phyloP scores from a whole-genome alignment of 2,329 filamentous ascomycete genomes.

The Nemania serpens region DNA sequence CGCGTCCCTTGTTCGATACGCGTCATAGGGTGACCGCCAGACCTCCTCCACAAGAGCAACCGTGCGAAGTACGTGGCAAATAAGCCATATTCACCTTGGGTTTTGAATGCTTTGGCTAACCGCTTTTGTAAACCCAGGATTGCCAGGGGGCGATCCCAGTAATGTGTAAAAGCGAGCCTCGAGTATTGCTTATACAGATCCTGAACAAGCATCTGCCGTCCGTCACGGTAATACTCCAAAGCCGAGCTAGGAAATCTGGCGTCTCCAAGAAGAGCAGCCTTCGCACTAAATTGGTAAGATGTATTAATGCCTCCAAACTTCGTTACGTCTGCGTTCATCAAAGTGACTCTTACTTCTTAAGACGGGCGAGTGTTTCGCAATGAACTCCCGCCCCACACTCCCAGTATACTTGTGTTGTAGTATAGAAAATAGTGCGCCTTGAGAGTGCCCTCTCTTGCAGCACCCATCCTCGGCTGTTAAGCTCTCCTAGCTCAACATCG shows the following conservation, averaged over 20 bases:
- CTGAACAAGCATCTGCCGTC: slow-evolving; percentile 26
- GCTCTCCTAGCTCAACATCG: slow-evolving; percentile 22
- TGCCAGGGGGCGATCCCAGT: slow-evolving; percentile 24
- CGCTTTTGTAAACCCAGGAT: slow-evolving; percentile 27
- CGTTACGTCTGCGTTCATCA: too few species aligned
- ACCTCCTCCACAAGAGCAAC: slow-evolving; percentile 20
- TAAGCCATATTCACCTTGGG: slow-evolving; percentile 21
- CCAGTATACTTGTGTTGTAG: slow-evolving; percentile 28
- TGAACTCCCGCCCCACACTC: slow-evolving; percentile 29
- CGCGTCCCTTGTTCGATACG: slow-evolving; percentile 1
- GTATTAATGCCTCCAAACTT: background rate
- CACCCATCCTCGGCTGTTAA: slow-evolving; percentile 24
- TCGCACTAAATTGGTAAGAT: slow-evolving; percentile 8
- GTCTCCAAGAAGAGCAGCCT: slow-evolving; percentile 25
- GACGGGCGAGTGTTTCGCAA: slow-evolving; percentile 27
- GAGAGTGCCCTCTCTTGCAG: slow-evolving; percentile 30
- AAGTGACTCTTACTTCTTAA: slow-evolving; percentile 25
- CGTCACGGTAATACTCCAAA: slow-evolving; percentile 27
- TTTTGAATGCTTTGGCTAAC: slow-evolving; percentile 20
- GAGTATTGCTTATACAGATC: slow-evolving; percentile 29
- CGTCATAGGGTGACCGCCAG: background rate
- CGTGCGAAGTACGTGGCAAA: slow-evolving; percentile 17
- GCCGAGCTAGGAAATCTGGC: slow-evolving; percentile 24
- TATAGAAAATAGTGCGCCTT: slow-evolving; percentile 28
- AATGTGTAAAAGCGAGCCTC: slow-evolving; percentile 19